phyloP scores from a whole-genome alignment of 306 rosid genomes.

The Abrus precatorius region DNA sequence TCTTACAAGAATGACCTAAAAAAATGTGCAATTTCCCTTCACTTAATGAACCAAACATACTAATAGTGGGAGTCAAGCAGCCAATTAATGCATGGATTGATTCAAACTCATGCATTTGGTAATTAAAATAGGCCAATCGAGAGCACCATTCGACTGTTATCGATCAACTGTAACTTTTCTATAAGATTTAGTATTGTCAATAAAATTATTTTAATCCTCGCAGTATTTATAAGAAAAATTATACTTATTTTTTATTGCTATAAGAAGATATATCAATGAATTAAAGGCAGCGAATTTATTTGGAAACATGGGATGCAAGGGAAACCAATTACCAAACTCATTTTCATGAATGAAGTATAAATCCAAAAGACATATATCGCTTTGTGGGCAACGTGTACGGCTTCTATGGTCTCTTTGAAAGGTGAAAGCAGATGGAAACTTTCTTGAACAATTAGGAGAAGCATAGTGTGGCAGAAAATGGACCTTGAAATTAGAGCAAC shows the following conservation, averaged over 20 bases:
- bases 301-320: slow-evolving; percentile 10
- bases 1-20: too few relatives aligned
- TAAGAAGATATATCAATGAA: not conserved
- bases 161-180: not conserved
- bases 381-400: slow-evolving; percentile 30
- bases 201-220: not conserved
- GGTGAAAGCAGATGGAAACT: slow-evolving; percentile 33
- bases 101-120: not conserved
- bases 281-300: not conserved
- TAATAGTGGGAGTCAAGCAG: not conserved
- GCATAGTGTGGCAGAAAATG: slow-evolving; percentile 49
- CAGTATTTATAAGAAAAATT: too few relatives aligned
- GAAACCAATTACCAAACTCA: not conserved
- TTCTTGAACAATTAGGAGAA: slow-evolving; percentile 11
- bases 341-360: not conserved
- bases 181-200: not conserved
- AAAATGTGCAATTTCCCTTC: too few relatives aligned
- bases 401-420: slow-evolving; percentile 30
- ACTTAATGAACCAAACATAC: too few relatives aligned
- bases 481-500: slow-evolving; percentile 44
- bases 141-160: not conserved
- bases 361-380: slow-evolving; percentile 2
- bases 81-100: not conserved
- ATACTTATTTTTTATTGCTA: too few relatives aligned
- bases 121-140: not conserved